These are phyloP conservation scores for Lithospermum erythrorhizon DNA, from an alignment of 257 asterid genomes.

Conservation along the genomic window DNA sequence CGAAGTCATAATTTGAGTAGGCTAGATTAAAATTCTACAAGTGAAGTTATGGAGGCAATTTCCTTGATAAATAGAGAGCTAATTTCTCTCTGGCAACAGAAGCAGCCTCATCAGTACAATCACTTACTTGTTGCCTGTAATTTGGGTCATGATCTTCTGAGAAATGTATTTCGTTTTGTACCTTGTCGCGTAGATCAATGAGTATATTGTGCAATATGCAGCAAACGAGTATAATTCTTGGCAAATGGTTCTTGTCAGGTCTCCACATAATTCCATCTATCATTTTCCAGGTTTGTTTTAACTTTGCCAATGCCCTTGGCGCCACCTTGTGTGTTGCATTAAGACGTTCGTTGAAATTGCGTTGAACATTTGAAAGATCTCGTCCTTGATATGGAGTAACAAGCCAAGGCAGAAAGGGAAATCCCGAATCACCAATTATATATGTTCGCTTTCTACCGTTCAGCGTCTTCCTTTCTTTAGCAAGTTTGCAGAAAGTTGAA, in stretches of 20 bases:
- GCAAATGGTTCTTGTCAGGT: conserved; percentile 18
- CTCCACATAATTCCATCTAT: conserved; percentile 19
- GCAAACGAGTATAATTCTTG: conserved; percentile 18
- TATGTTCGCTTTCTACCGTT: conserved; percentile 13
- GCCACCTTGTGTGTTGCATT: conserved; percentile 18
- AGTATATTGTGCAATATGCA: conserved; percentile 21
- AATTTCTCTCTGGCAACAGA: conserved; percentile 17
- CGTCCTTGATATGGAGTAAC: conserved; percentile 18
- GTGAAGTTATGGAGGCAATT: background rate
- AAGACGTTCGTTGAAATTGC: conserved; percentile 14
- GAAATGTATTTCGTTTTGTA: background rate
- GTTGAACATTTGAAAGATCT: conserved; percentile 6
- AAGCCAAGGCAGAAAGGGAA: conserved; percentile 27
- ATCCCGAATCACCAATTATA: conserved; percentile 19
- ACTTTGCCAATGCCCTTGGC: conserved; percentile 14
- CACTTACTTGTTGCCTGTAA: conserved; percentile 4
- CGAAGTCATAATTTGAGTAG: no score
- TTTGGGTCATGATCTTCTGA: conserved; percentile 7
- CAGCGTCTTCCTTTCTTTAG: conserved; percentile 13
- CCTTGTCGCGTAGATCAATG: conserved; percentile 17
- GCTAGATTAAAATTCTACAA: background rate
- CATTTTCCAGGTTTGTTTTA: conserved; percentile 21
- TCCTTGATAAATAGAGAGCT: conserved; percentile 18
- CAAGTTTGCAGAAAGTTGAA: conserved; percentile 9
- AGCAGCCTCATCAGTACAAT: conserved; percentile 3